These are phyloP conservation scores for Naematelia encephala DNA, from an alignment of 768 basidiomycete species.

Conservation along the genomic window DNA sequence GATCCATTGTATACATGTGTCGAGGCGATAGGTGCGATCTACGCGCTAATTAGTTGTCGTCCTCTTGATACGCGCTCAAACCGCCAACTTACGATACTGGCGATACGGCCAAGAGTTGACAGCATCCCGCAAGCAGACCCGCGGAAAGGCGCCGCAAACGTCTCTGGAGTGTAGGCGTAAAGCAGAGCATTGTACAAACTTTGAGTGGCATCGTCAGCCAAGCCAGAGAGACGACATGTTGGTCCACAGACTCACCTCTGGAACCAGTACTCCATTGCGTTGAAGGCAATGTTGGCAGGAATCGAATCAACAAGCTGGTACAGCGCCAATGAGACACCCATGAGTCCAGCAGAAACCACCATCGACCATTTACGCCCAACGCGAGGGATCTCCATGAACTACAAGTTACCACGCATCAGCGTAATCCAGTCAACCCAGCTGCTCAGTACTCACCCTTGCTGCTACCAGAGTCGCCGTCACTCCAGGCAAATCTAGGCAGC, in stretches of 20 bases:
- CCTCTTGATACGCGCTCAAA: background rate
- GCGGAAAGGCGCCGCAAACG: constrained; percentile 61
- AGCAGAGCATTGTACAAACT: constrained; percentile 44
- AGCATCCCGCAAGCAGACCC: constrained; percentile 60
- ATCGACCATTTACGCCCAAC: constrained; percentile 31
- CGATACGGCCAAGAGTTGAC: constrained; percentile 47
- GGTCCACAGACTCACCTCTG: constrained; percentile 16
- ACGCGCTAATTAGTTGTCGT: background rate
- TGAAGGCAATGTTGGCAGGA: constrained; percentile 31
- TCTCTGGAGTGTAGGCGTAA: constrained; percentile 62
- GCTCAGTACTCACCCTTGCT: constrained; percentile 9
- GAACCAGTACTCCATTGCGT: constrained; percentile 46
- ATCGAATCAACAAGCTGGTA: constrained; percentile 31
- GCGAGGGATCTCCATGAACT: constrained; percentile 30
- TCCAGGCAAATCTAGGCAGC: constrained; percentile 28
- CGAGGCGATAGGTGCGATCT: constrained; percentile 29
- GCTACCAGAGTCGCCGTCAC: constrained; percentile 29
- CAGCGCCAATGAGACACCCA: constrained; percentile 28
- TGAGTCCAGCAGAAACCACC: constrained; percentile 28
- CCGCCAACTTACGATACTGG: constrained; percentile 21
- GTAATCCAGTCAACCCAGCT: background rate
- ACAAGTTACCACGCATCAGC: background rate
- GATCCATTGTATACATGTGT: constrained; percentile 22
- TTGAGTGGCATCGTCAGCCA: too few species aligned
- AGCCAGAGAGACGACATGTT: background rate